phyloP scores from a whole-genome alignment of 192 early-diverging fungal species.

The Coemansia sp. region DNA sequence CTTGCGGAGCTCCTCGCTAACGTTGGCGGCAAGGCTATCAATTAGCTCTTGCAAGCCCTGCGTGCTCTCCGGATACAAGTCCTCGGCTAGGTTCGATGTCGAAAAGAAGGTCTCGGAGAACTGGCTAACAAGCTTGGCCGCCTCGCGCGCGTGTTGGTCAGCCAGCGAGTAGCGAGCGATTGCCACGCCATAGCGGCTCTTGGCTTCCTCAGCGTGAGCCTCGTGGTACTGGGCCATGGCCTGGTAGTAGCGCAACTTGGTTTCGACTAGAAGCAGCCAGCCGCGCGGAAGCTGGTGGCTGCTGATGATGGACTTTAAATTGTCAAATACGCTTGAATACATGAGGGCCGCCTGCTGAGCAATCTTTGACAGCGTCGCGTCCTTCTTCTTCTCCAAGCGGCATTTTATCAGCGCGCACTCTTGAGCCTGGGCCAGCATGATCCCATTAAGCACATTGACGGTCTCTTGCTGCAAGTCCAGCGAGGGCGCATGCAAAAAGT shows the following conservation, averaged over 20 bases:
- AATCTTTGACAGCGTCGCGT: slow-evolving; percentile 84
- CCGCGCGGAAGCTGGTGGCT: slow-evolving; percentile 73
- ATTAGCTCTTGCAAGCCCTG: slow-evolving; percentile 72
- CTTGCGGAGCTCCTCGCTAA: slow-evolving; percentile 67
- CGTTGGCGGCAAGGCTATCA: slow-evolving; percentile 61
- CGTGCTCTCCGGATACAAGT: slow-evolving; percentile 63
- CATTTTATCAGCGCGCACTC: slow-evolving; percentile 89
- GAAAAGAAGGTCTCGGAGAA: slow-evolving; percentile 68
- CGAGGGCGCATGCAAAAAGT: slow-evolving; percentile 95
- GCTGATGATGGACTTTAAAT: slow-evolving; percentile 60
- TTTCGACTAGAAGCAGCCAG: slow-evolving; percentile 83
- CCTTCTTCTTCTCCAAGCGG: slow-evolving; percentile 83
- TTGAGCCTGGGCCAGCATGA: slow-evolving; percentile 95
- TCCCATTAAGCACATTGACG: slow-evolving; percentile 75
- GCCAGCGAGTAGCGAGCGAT: slow-evolving; percentile 77
- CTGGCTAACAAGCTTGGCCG: slow-evolving; percentile 59
- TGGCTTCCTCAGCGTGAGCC: slow-evolving; percentile 69
- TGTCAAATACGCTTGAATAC: slow-evolving; percentile 77
- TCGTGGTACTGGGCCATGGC: slow-evolving; percentile 87
- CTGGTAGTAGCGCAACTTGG: slow-evolving; percentile 86
- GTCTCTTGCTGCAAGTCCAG: slow-evolving; percentile 88
- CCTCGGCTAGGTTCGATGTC: slow-evolving; percentile 59
- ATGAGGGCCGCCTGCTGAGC: slow-evolving; percentile 74
- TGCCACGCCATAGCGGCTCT: slow-evolving; percentile 80
- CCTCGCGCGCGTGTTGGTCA: slow-evolving; percentile 82